Conservation (phyloP, 192 early-diverging fungal genomes). For the Coemansia sp. region DNA sequence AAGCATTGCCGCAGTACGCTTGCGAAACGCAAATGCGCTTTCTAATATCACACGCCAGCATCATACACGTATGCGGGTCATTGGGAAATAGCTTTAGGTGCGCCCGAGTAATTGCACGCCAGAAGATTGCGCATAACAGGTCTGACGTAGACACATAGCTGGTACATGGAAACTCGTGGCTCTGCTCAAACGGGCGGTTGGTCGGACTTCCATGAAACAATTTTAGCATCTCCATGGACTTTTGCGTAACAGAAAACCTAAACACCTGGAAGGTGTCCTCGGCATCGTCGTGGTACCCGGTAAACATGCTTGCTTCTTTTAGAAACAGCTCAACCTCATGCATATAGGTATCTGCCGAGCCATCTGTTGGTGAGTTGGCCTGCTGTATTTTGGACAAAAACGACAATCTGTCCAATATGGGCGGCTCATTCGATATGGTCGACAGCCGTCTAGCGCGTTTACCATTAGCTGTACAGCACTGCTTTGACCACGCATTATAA, state of each 20-base stretch:
- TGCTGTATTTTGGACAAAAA: too few species aligned
- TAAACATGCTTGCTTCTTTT: too few species aligned
- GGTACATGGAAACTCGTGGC: neutral
- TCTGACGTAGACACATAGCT: slow-evolving; percentile 37
- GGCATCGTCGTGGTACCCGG: neutral
- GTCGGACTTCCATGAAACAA: slow-evolving; percentile 7
- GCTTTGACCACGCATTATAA: slow-evolving; percentile 21
- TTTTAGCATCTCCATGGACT: slow-evolving; percentile 14
- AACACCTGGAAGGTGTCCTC: neutral
- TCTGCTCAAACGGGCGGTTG: slow-evolving; percentile 5
- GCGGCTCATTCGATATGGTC: too few species aligned
- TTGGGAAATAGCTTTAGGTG: slow-evolving; percentile 7
- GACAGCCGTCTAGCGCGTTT: too few species aligned
- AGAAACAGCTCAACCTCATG: too few species aligned
- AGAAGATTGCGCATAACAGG: slow-evolving; percentile 27
- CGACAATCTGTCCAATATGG: too few species aligned
- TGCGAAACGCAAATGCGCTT: slow-evolving; percentile 14
- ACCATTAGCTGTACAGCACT: neutral
- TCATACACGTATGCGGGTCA: slow-evolving; percentile 36
- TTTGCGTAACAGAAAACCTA: slow-evolving; percentile 12
- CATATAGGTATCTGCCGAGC: too few species aligned
- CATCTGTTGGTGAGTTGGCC: too few species aligned
- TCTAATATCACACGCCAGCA: slow-evolving; percentile 39
- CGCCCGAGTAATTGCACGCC: slow-evolving; percentile 39
- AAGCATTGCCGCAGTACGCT: slow-evolving; percentile 37